Evolutionary conservation across 2,329 filamentous ascomycete genomes (phyloP).

Genomic region (Endocalyx cinctus): DNA sequence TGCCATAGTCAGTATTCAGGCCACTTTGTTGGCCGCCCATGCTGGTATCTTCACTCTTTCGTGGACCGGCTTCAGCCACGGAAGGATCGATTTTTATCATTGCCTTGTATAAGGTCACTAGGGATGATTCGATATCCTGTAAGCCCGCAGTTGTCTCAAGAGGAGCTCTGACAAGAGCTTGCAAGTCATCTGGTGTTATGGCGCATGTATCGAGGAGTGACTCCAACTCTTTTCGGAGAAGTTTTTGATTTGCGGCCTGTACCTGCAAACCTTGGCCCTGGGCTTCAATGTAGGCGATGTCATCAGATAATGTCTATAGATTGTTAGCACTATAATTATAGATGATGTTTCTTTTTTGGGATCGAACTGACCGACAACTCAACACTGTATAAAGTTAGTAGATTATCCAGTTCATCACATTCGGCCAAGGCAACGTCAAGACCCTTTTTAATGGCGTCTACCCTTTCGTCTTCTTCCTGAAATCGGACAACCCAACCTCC

Average conservation of each 20-base stretch:
- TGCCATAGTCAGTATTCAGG: slow-evolving; percentile 70
- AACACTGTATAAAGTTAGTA: slow-evolving; percentile 90
- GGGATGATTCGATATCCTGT: slow-evolving; percentile 69
- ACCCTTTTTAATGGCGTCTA: slow-evolving; percentile 78
- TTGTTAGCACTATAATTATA: slow-evolving; percentile 18
- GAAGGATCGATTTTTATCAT: slow-evolving; percentile 90
- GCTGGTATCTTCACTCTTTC: slow-evolving; percentile 45
- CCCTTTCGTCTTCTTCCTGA: slow-evolving; percentile 82
- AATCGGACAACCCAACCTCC: slow-evolving; percentile 85
- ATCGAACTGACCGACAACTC: slow-evolving; percentile 72
- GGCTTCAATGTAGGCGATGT: slow-evolving; percentile 95
- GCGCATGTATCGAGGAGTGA: slow-evolving; percentile 87
- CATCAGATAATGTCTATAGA: slow-evolving; percentile 78
- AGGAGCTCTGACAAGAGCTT: slow-evolving; percentile 67
- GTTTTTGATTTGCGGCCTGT: slow-evolving; percentile 93
- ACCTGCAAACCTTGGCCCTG: slow-evolving; percentile 96
- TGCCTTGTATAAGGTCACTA: slow-evolving; percentile 83
- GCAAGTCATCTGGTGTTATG: slow-evolving; percentile 72
- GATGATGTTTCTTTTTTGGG: background rate
- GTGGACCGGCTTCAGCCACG: slow-evolving; percentile 51
- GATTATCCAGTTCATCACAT: slow-evolving; percentile 92
- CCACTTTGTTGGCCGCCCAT: slow-evolving; percentile 41
- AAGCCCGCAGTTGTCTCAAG: slow-evolving; percentile 68
- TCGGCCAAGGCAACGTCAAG: slow-evolving; percentile 89
- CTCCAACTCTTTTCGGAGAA: slow-evolving; percentile 84